phyloP scores from a whole-genome alignment of 208 protist genomes.

The Herpetomonas samuelpessoai region DNA sequence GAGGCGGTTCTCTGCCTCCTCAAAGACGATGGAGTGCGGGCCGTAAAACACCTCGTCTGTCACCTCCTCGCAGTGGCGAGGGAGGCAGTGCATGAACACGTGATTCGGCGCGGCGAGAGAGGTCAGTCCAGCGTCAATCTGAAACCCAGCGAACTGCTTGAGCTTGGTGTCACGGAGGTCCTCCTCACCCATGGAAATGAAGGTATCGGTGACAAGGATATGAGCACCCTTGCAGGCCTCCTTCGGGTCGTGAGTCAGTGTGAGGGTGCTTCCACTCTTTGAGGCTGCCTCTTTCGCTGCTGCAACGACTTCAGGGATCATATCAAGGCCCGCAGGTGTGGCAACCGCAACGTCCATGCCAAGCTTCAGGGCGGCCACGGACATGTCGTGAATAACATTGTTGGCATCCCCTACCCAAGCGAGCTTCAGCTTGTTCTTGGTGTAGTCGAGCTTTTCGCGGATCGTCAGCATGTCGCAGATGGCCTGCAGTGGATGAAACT shows the following conservation, averaged over 20 bases:
- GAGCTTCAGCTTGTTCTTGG: background rate
- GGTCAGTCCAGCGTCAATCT: background rate
- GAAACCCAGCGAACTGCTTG: background rate
- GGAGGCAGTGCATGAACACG: background rate
- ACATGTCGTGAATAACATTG: background rate
- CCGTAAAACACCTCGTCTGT: background rate
- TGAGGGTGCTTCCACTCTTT: background rate
- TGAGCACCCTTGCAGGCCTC: background rate
- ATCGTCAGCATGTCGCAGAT: constrained; percentile 1
- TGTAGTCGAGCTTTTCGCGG: background rate
- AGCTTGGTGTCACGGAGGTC: background rate
- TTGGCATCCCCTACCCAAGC: background rate
- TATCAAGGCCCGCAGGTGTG: background rate
- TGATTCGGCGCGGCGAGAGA: background rate
- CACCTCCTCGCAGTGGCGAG: background rate
- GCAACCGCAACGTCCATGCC: background rate
- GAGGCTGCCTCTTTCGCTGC: background rate
- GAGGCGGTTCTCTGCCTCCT: background rate
- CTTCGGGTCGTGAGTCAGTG: background rate
- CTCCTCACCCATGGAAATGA: constrained; percentile 1
- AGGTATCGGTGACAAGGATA: background rate
- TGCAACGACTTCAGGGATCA: background rate
- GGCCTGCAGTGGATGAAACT: background rate
- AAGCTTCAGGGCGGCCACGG: background rate
- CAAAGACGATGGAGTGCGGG: background rate